phyloP scores from a whole-genome alignment of 192 early-diverging fungal genomes.

The Rhizoclosmatium globosum region DNA sequence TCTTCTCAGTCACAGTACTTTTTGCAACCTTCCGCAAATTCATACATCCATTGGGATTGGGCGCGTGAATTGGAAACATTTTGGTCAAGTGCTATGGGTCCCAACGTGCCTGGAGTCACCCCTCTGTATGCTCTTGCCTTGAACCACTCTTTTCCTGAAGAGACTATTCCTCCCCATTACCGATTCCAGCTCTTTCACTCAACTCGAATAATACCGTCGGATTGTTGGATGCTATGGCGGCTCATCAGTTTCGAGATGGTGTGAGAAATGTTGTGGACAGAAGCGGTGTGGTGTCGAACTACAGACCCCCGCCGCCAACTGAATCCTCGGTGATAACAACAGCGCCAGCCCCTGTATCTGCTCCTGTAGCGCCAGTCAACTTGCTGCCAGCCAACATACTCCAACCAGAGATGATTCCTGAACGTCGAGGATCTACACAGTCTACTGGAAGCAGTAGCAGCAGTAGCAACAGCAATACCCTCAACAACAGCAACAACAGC shows the following conservation, averaged over 20 bases:
- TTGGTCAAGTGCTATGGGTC: conserved; percentile 33
- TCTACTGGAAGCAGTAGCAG: too few species aligned
- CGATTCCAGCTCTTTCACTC: neutral
- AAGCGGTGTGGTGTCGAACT: too few species aligned
- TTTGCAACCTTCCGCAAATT: conserved; percentile 25
- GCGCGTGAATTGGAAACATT: conserved; percentile 44
- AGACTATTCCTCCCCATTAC: neutral
- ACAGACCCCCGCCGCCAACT: too few species aligned
- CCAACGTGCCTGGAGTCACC: conserved; percentile 29
- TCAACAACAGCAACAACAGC: too few species aligned
- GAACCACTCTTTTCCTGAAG: conserved; percentile 35
- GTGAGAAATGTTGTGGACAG: too few species aligned
- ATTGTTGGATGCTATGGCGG: conserved; percentile 5
- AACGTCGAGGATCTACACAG: too few species aligned
- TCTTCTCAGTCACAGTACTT: neutral
- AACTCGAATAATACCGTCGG: conserved; percentile 1
- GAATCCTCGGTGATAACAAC: too few species aligned
- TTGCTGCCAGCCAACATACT: too few species aligned
- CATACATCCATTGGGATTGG: conserved; percentile 49
- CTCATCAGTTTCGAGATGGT: neutral
- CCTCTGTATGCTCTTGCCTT: conserved; percentile 51
- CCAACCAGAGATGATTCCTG: too few species aligned
- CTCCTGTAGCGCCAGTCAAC: too few species aligned
- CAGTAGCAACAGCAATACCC: too few species aligned
- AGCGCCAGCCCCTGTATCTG: too few species aligned